phyloP scores from a whole-genome alignment of 257 asterid genomes.

The Nicotiana tabacum region DNA sequence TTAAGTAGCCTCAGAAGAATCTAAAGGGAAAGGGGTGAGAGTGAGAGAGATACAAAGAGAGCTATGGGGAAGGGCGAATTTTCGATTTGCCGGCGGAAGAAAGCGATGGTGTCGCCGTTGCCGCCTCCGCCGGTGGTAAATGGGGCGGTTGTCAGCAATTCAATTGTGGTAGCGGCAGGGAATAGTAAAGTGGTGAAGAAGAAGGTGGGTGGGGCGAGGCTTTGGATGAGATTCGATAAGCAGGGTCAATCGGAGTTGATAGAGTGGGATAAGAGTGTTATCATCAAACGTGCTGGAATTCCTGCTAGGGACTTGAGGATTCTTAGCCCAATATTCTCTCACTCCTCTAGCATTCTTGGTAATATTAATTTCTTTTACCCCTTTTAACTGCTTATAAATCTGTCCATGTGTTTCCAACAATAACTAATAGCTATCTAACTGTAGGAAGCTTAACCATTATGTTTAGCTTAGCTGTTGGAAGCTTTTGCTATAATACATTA shows the following conservation, averaged over 20 bases:
- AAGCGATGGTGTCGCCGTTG: conserved; percentile 29
- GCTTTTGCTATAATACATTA: not conserved
- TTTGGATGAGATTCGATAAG: conserved; percentile 97
- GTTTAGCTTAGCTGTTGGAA: not conserved
- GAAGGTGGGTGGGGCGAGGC: conserved; percentile 73
- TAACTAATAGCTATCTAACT: not conserved
- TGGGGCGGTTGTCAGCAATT: not conserved
- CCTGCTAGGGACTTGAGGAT: conserved; percentile 95
- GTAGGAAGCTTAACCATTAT: not conserved
- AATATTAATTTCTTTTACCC: not conserved
- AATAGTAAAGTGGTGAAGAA: conserved; percentile 41
- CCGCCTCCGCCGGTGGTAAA: conserved; percentile 33
- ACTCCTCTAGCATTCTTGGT: conserved; percentile 94
- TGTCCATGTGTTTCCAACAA: not conserved
- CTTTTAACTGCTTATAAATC: not conserved
- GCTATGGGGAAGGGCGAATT: conserved; percentile 41
- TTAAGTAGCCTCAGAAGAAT: not conserved
- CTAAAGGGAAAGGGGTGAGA: not conserved
- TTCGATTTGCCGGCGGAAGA: conserved; percentile 57
- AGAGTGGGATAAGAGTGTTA: conserved; percentile 79
- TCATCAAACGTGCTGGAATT: conserved; percentile 70
- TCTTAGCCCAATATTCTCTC: conserved; percentile 94
- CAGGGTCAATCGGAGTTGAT: conserved; percentile 82
- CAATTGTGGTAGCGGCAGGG: not conserved
- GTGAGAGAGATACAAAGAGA: not conserved